phyloP scores from a whole-genome alignment of 164 flowering plant species.

The Tinospora cordifolia region DNA sequence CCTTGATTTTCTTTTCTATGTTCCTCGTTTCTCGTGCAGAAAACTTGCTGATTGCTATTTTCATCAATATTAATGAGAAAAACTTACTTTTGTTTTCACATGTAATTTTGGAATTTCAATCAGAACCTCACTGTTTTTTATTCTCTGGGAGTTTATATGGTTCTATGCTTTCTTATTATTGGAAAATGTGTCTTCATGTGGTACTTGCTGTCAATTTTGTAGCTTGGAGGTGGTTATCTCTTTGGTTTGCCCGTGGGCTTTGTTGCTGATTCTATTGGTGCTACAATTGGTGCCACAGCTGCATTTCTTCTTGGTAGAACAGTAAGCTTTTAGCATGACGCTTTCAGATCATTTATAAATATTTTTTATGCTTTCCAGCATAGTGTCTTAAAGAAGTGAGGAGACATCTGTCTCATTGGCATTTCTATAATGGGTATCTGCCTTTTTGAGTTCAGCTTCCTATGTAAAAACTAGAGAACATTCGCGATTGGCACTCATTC shows the following conservation, averaged over 20 bases:
- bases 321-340: slow-evolving; percentile 34
- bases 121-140: too few relatives aligned
- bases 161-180: neutral
- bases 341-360: neutral
- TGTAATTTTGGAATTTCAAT: too few relatives aligned
- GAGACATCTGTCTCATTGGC: neutral
- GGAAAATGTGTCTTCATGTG: slow-evolving; percentile 6
- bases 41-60: too few relatives aligned
- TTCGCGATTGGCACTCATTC: neutral
- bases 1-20: too few relatives aligned
- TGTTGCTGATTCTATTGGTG: slow-evolving; percentile 92
- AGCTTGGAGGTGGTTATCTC: slow-evolving; percentile 98
- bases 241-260: slow-evolving; percentile 93
- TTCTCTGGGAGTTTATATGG: neutral
- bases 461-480: neutral
- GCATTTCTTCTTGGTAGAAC: slow-evolving; percentile 92
- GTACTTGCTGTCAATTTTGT: slow-evolving; percentile 13
- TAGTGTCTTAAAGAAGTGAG: neutral
- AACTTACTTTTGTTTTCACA: too few relatives aligned
- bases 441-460: neutral
- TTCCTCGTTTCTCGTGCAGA: too few relatives aligned
- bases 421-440: neutral
- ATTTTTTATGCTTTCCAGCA: neutral
- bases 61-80: too few relatives aligned
- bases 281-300: slow-evolving; percentile 84